Evolutionary conservation across 2,329 filamentous ascomycete species (phyloP).

Genomic region (Aureobasidium namibiae): DNA sequence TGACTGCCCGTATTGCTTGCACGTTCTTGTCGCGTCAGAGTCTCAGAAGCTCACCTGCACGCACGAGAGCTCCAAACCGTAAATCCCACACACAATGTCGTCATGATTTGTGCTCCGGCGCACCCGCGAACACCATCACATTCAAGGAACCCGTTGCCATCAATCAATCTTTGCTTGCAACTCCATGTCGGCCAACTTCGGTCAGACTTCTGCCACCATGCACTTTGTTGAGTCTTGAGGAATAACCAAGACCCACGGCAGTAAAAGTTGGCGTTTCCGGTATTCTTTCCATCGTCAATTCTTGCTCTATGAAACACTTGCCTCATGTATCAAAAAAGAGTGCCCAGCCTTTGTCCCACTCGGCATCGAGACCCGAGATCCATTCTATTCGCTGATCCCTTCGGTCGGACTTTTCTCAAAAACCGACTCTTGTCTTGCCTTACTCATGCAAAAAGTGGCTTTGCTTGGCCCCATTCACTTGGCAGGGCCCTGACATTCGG

Average conservation of each 20-base stretch:
- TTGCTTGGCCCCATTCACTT: background rate
- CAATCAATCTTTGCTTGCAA: background rate
- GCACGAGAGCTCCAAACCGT: background rate
- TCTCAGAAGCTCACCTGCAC: background rate
- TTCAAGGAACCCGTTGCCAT: background rate
- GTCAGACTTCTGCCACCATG: background rate
- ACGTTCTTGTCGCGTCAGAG: background rate
- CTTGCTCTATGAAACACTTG: background rate
- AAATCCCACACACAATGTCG: background rate
- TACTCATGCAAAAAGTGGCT: background rate
- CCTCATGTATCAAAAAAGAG: background rate
- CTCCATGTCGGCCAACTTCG: background rate
- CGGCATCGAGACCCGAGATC: background rate
- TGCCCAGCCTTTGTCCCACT: background rate
- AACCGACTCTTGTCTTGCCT: background rate
- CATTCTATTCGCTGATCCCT: background rate
- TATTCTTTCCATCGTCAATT: background rate
- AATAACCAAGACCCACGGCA: background rate
- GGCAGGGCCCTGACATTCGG: background rate
- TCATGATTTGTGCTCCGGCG: background rate
- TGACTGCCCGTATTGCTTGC: background rate
- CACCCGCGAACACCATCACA: background rate
- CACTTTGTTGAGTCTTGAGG: background rate
- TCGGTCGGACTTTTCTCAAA: background rate
- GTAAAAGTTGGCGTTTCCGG: background rate